Evolutionary conservation across 345 rosid genomes (phyloP), one percentile per base, ranked within the genome.

Genomic region (Eucalyptus victrix): DNA sequence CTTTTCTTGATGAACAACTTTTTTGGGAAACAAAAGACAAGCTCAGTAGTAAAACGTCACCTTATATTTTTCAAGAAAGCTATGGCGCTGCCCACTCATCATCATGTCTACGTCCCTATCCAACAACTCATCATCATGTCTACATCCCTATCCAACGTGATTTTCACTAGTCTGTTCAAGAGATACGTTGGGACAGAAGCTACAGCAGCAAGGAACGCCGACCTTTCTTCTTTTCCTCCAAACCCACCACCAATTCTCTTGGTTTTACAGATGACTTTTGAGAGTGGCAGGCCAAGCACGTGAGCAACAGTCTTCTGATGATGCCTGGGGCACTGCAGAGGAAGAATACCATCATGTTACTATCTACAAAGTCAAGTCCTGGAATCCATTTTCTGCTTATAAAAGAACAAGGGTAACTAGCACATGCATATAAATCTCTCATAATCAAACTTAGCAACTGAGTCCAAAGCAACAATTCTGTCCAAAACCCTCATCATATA

Each of bases 181-280:
- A 95, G 92, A 92, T 95, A 97, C 86, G 97, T 92, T 83, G 99
- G 99, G 81, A 97, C 96, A 90, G 95, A 92, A 90, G 97, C 99
- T 12, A 94, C 98, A 86, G 99, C 98, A 89, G 97, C 97, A 91
- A 96, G 23, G 89, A 93, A 93, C 87, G 95, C 98, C 34, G 97
- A 95, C 93, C 97, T 94, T 47, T 97, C 96, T 94, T 97, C 99
- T 94, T 97, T 97, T 88, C 99, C 99, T 87, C 99, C 99, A 94
- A 97, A 97, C 40, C 98, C 99, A 88, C 99, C 99, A 69, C 98
- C 99, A 89, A 97, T 90, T 92, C 99, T 90, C 94, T 97, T 97
- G 50, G 96, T 95, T 94, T 94, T 97, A 89, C 99, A 96, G 86
- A 97, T 97, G 87, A 97, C 99, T 94, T 95, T 96, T 21, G 99